phyloP scores from a whole-genome alignment of 139 green algal genomes.

The Klebsormidium nitens region DNA sequence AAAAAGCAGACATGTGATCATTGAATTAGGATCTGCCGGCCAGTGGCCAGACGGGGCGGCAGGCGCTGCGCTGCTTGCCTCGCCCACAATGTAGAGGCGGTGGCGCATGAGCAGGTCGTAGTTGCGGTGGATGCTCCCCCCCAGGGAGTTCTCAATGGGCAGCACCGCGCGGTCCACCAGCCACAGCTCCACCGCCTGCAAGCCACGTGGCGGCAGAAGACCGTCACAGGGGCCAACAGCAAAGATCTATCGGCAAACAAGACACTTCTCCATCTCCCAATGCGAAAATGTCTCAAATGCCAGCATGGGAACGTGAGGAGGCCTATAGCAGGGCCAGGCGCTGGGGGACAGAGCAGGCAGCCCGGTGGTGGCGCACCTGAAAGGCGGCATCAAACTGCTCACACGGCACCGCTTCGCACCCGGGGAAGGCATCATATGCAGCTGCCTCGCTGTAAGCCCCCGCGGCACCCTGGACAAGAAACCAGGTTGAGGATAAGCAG shows the following conservation, averaged over 20 bases:
- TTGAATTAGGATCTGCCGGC: conserved; percentile 3
- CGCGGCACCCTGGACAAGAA: conserved; percentile 88
- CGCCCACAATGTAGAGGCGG: conserved; percentile 53
- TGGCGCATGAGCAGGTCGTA: conserved; percentile 83
- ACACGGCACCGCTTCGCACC: conserved; percentile 75
- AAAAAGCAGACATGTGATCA: too few relatives aligned
- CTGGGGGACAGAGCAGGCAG: too few relatives aligned
- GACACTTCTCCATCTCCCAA: too few relatives aligned
- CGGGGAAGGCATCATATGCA: conserved; percentile 69
- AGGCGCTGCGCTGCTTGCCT: too few relatives aligned
- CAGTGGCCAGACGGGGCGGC: too few relatives aligned
- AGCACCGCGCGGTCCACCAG: conserved; percentile 66
- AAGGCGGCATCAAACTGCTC: conserved; percentile 95
- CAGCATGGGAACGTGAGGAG: too few relatives aligned
- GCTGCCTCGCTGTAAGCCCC: conserved; percentile 93
- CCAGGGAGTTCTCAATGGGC: conserved; percentile 78
- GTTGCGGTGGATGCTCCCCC: conserved; percentile 74
- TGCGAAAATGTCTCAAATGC: too few relatives aligned
- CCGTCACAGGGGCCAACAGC: too few relatives aligned
- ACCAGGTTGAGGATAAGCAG: conserved; percentile 47
- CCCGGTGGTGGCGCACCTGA: conserved; percentile 55
- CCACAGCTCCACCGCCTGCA: conserved; percentile 53
- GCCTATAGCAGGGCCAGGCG: too few relatives aligned
- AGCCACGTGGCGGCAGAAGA: too few relatives aligned
- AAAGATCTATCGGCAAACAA: too few relatives aligned